Evolutionary conservation across 257 asterid genomes (phyloP).

Genomic region (Prunella vulgaris): DNA sequence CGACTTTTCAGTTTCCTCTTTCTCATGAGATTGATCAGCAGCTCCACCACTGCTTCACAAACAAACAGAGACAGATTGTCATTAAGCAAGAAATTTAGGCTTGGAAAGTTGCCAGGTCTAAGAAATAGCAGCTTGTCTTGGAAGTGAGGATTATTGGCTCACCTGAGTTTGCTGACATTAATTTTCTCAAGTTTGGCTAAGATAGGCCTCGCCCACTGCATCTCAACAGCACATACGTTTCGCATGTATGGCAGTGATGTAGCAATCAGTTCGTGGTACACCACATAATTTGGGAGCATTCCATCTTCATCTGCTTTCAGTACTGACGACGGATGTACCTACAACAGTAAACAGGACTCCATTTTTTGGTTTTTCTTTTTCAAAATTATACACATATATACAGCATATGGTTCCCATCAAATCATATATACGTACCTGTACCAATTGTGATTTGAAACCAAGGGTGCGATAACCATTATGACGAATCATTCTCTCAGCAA

Average conservation of each 20-base stretch:
- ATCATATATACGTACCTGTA: slow-evolving; percentile 68
- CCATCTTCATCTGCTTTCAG: slow-evolving; percentile 81
- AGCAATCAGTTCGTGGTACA: slow-evolving; percentile 77
- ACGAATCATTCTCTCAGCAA: slow-evolving; percentile 88
- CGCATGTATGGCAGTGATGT: slow-evolving; percentile 88
- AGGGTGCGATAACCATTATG: slow-evolving; percentile 87
- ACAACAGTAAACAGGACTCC: slow-evolving; percentile 9
- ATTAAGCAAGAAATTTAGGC: no score
- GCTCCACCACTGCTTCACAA: slow-evolving; percentile 68
- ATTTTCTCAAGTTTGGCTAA: slow-evolving; percentile 62
- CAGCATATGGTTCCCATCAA: background rate
- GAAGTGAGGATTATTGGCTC: background rate
- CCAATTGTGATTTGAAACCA: slow-evolving; percentile 87
- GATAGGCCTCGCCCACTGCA: slow-evolving; percentile 75
- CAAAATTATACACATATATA: background rate
- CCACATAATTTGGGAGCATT: slow-evolving; percentile 72
- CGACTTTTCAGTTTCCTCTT: slow-evolving; percentile 26
- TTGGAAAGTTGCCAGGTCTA: background rate
- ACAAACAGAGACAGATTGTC: slow-evolving; percentile 10
- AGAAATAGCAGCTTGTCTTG: background rate
- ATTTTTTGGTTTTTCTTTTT: background rate
- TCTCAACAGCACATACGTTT: slow-evolving; percentile 79
- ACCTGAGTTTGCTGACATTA: slow-evolving; percentile 73
- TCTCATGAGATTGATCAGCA: slow-evolving; percentile 26
- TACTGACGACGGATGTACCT: slow-evolving; percentile 90